phyloP scores from a whole-genome alignment of 129 eudicot species.

The Arctium lappa region DNA sequence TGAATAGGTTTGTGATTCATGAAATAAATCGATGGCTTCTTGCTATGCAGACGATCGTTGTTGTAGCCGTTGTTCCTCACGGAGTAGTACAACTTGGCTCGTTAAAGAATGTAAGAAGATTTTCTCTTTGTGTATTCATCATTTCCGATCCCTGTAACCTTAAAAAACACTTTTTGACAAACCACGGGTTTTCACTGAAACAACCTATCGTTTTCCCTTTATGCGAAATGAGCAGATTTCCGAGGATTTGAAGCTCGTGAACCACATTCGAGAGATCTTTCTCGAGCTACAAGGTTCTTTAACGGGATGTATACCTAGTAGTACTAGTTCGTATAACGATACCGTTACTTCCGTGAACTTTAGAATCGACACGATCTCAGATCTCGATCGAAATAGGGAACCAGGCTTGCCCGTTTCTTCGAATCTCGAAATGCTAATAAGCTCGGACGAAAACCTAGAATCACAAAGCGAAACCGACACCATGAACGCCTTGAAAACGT shows the following conservation, averaged over 20 bases:
- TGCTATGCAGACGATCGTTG: conserved; percentile 74
- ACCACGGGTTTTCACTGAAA: too few relatives aligned
- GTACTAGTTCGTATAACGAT: conserved; percentile 23
- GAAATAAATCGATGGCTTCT: background rate
- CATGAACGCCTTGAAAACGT: conserved; percentile 26
- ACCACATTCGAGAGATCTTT: conserved; percentile 53
- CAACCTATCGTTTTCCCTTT: background rate
- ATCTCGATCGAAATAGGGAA: conserved; percentile 14
- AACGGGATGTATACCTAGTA: conserved; percentile 22
- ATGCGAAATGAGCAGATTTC: conserved; percentile 42
- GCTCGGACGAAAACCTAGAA: conserved; percentile 9
- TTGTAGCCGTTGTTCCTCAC: conserved; percentile 75
- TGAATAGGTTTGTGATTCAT: background rate
- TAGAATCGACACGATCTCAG: conserved; percentile 20
- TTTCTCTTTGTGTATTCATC: background rate
- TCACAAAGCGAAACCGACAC: conserved; percentile 27
- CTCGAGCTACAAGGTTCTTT: conserved; percentile 46
- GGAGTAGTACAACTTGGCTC: conserved; percentile 98
- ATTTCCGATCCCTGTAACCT: background rate
- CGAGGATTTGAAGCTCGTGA: conserved; percentile 62
- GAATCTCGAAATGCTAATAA: conserved; percentile 22
- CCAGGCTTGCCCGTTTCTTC: conserved; percentile 22
- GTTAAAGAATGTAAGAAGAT: conserved; percentile 49
- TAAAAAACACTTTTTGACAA: too few relatives aligned
- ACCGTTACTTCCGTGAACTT: conserved; percentile 22